phyloP scores from a whole-genome alignment of 2,329 filamentous ascomycete species.

The Stromatinia cepivora region DNA sequence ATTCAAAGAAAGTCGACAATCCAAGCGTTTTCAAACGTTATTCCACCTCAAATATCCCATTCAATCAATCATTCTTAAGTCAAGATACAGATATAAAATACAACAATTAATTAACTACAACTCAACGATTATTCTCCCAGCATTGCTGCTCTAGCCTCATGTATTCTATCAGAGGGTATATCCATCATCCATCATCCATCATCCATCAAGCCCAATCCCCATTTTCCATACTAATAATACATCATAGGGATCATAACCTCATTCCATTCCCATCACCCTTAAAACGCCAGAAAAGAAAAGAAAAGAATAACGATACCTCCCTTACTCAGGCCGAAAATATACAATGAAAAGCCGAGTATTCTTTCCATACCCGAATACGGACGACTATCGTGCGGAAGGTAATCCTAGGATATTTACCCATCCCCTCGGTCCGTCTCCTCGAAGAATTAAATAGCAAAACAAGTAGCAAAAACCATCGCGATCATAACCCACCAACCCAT shows the following conservation, averaged over 20 bases:
- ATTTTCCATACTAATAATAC: not conserved
- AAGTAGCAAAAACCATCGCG: conserved; percentile 31
- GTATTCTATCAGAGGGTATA: not conserved
- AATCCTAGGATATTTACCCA: not conserved
- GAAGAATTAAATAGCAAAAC: conserved; percentile 14
- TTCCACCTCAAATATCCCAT: no score
- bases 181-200: not conserved
- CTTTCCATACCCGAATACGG: no score
- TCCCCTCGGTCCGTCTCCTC: not conserved
- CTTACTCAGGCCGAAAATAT: not conserved
- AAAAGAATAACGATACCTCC: not conserved
- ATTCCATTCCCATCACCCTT: not conserved
- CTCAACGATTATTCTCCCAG: not conserved
- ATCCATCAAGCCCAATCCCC: not conserved
- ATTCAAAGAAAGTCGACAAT: no score
- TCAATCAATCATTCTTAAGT: not conserved
- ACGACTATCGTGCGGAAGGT: not conserved
- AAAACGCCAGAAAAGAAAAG: not conserved
- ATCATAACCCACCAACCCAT: conserved; percentile 39
- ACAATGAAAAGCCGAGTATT: not conserved
- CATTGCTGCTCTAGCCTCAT: not conserved
- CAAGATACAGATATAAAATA: not conserved
- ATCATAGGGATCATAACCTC: not conserved
- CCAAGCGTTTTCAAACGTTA: no score
- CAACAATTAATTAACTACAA: not conserved